phyloP scores from a whole-genome alignment of 225 moss, liverwort and hornwort genomes.

The Physcomitrium patens region DNA sequence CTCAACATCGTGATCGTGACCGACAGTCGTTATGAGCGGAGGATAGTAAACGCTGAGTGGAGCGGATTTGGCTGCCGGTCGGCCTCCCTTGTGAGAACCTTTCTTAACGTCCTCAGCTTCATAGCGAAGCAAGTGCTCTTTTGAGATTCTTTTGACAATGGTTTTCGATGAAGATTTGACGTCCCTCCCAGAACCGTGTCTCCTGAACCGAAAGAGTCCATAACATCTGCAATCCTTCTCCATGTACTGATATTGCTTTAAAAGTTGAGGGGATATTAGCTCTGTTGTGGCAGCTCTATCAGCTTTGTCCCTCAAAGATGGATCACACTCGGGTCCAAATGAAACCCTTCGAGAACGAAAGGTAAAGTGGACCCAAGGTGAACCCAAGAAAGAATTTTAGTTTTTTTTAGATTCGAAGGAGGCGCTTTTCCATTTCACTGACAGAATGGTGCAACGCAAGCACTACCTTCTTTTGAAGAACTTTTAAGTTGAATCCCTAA shows the following conservation, averaged over 20 bases:
- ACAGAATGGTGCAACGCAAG: too few relatives aligned
- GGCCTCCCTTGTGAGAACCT: background rate
- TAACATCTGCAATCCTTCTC: slow-evolving; percentile 28
- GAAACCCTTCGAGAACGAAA: too few relatives aligned
- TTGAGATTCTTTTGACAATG: slow-evolving; percentile 38
- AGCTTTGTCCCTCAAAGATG: background rate
- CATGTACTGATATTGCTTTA: background rate
- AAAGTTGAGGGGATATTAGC: background rate
- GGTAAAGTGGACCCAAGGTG: too few relatives aligned
- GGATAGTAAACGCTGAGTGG: slow-evolving; percentile 30
- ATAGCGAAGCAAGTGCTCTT: slow-evolving; percentile 40
- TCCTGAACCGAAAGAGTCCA: slow-evolving; percentile 11
- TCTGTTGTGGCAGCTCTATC: background rate
- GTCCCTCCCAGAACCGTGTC: slow-evolving; percentile 1
- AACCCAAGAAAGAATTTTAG: too few relatives aligned
- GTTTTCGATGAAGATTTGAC: slow-evolving; percentile 12
- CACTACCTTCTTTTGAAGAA: too few relatives aligned
- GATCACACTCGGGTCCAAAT: too few relatives aligned
- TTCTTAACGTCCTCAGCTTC: slow-evolving; percentile 25
- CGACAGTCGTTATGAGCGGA: background rate
- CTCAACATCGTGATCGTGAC: too few relatives aligned
- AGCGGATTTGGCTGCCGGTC: slow-evolving; percentile 26
- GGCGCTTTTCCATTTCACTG: too few relatives aligned
- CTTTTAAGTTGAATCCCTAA: too few relatives aligned
- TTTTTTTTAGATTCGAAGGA: too few relatives aligned